Percentiles rank a stretch among this genome's conserved stretches.
Evolutionary conservation across 2,329 filamentous ascomycete genomes (phyloP).

Genomic region (Achaetomium macrosporum): DNA sequence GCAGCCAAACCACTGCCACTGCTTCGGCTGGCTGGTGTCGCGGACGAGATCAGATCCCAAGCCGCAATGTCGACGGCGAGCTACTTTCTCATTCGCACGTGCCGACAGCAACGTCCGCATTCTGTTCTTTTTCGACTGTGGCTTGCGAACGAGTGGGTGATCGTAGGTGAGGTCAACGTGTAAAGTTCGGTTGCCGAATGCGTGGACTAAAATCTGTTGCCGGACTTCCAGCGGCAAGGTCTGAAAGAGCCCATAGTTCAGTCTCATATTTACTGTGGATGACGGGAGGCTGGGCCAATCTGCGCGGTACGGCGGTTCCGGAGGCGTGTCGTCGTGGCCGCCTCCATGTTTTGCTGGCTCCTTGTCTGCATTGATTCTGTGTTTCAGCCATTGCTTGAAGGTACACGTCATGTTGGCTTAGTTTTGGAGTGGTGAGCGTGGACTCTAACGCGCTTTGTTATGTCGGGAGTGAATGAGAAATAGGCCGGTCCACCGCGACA

Average conservation of each 20-base stretch:
- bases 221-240: constrained; percentile 26
- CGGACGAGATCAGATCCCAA: not conserved
- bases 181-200: constrained; percentile 22
- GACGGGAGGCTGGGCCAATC: not conserved
- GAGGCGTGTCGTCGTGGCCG: not conserved
- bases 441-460: too few relatives aligned
- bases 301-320: not conserved
- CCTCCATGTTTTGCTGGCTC: not conserved
- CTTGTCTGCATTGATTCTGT: not conserved
- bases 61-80: not conserved
- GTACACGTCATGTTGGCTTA: too few relatives aligned
- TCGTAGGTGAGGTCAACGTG: constrained; percentile 25
- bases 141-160: constrained; percentile 14
- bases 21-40: constrained; percentile 7
- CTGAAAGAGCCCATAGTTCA: constrained; percentile 15
- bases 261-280: not conserved
- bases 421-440: too few relatives aligned
- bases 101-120: not conserved
- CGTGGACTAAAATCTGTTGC: constrained; percentile 21
- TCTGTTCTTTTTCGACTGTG: not conserved
- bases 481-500: too few relatives aligned
- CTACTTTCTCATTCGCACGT: not conserved
- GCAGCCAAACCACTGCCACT: constrained; percentile 26
- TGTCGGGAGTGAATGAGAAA: too few relatives aligned
- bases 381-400: not conserved